Evolutionary conservation across 495 filamentous ascomycete species (phyloP).

Genomic region (Penicillium ucsense): DNA sequence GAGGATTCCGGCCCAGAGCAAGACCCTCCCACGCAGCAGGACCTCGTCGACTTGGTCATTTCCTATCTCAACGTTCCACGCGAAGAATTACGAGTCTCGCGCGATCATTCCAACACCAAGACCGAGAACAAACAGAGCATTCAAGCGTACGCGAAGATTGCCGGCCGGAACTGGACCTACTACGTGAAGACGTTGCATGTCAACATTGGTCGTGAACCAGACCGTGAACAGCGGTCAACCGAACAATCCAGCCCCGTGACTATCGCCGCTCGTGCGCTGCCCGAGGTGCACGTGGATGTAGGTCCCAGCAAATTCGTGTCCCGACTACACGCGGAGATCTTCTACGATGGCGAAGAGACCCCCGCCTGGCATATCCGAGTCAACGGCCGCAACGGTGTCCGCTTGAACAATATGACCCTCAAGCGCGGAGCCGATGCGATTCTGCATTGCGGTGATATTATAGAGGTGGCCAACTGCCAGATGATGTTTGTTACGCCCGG

Average conservation of each 20-base stretch:
- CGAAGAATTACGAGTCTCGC: constrained; percentile 55
- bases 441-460: constrained; percentile 74
- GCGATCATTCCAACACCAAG: constrained; percentile 66
- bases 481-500: constrained; percentile 96
- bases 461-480: constrained; percentile 83
- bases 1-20: constrained; percentile 41
- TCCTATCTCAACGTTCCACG: constrained; percentile 53
- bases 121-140: constrained; percentile 60
- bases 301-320: constrained; percentile 91
- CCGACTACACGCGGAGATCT: constrained; percentile 75
- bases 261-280: constrained; percentile 35
- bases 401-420: constrained; percentile 60
- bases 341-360: constrained; percentile 56
- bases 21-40: constrained; percentile 45
- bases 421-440: constrained; percentile 53
- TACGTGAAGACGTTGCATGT: constrained; percentile 73
- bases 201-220: constrained; percentile 75
- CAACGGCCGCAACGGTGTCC: constrained; percentile 83
- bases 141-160: constrained; percentile 87
- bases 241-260: constrained; percentile 37
- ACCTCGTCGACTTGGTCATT: constrained; percentile 64
- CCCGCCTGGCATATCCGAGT: constrained; percentile 71
- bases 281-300: constrained; percentile 74
- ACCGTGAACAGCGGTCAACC: constrained; percentile 38
- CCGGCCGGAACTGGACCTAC: constrained; percentile 88